Evolutionary conservation across 1,139 yeast genomes (phyloP), one percentile per base, ranked within the genome.

Genomic region (Saccharomyces hybrid): DNA sequence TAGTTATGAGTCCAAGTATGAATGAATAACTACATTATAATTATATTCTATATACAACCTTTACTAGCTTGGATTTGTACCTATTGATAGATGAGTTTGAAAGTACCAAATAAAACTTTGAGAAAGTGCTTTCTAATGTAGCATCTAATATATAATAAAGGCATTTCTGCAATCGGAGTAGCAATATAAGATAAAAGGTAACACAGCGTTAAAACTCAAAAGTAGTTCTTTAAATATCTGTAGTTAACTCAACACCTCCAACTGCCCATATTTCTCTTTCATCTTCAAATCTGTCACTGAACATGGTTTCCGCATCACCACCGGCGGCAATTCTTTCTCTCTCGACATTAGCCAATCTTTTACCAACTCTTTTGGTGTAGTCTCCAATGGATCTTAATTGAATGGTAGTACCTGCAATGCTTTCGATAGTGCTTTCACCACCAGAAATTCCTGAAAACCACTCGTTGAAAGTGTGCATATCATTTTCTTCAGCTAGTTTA

Each of bases 221-320:
- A 8, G 9, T 42, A 44, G 5, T 38, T 6, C 2, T 24, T 51
- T 28, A 56, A 47, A 46, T 29, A 11, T 64, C 64, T 11, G 57
- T 57, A 16, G 60, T 58, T 46, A 78, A 53, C 57, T 81, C 86
- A 57, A 82, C 80, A 50, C 84, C 84, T 53, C 95, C 95, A 60
- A 88, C 84, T 5, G 93, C 84, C 96, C 96, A 88, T 38, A 90
- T 83, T 70, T 90, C 96, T 55, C 72, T 73, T 66, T 87, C 95
- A 69, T 90, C 96, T 72, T 90, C 97, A 64, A 81, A 81, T 64
- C 88, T 78, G 69, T 90, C 97, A 61, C 93, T 84, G 69, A 79
- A 88, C 78, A 89, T 82, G 0, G 91, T 80, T 64, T 88, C 96
- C 16, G 78, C 88, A 67, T 90, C 97, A 58, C 97, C 97, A 52